These are phyloP conservation scores for Thermothelomyces thermophilus DNA, from an alignment of 2,329 filamentous ascomycete species.

Conservation along the genomic window DNA sequence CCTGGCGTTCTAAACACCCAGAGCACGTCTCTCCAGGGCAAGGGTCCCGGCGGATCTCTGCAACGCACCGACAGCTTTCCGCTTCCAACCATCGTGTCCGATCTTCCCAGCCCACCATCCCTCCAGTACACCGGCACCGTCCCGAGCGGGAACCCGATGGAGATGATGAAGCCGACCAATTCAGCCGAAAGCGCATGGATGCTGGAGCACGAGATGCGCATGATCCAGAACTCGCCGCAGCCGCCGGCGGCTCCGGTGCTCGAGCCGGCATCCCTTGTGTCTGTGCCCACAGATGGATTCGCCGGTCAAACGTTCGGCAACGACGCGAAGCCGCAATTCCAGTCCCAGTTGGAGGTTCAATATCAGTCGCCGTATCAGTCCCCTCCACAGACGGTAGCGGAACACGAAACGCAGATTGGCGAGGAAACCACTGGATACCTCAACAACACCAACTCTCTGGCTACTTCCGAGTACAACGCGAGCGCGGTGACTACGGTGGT, in stretches of 20 bases:
- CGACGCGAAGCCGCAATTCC: slow-evolving; percentile 3
- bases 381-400: slow-evolving; percentile 7
- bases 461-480: slow-evolving; percentile 9
- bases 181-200: slow-evolving; percentile 30
- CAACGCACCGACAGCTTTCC: slow-evolving; percentile 25
- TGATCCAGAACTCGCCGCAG: slow-evolving; percentile 30
- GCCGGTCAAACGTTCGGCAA: neutral
- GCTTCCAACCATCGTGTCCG: slow-evolving; percentile 23
- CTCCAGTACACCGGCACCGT: slow-evolving; percentile 14
- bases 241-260: slow-evolving; percentile 25
- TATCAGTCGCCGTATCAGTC: slow-evolving; percentile 16
- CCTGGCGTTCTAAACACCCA: slow-evolving; percentile 16
- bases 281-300: neutral
- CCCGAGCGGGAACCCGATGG: slow-evolving; percentile 46
- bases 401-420: slow-evolving; percentile 11
- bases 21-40: slow-evolving; percentile 12
- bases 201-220: slow-evolving; percentile 32
- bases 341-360: slow-evolving; percentile 8
- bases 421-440: slow-evolving; percentile 9
- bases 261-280: neutral
- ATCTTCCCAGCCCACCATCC: slow-evolving; percentile 22
- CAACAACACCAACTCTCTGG: slow-evolving; percentile 12
- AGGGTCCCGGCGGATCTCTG: slow-evolving; percentile 11
- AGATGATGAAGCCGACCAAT: slow-evolving; percentile 43
- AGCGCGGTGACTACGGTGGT: no score